Evolutionary conservation across 768 basidiomycete genomes (phyloP).

Genomic region (Kwoniella mangroviensis): DNA sequence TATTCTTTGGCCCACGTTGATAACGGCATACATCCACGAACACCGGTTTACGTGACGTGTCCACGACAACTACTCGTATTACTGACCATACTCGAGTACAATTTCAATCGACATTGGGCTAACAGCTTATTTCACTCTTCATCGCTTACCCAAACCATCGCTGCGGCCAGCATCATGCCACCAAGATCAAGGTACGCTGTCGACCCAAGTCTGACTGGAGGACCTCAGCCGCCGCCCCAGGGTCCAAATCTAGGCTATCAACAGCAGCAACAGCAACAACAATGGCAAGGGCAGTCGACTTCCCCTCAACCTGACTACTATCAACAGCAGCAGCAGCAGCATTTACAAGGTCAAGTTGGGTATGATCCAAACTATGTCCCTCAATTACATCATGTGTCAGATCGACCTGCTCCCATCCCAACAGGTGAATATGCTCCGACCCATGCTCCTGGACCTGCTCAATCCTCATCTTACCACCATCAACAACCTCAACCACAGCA

Average conservation of each 20-base stretch:
- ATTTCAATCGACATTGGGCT: background rate
- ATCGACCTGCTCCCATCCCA: constrained; percentile 33
- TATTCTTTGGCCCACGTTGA: background rate
- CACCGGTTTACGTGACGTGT: no score
- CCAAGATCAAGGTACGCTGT: constrained; percentile 54
- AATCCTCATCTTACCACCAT: constrained; percentile 27
- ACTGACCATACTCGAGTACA: no score
- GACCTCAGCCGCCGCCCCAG: constrained; percentile 23
- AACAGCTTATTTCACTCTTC: background rate
- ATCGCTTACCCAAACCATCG: background rate
- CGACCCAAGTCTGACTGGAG: constrained; percentile 45
- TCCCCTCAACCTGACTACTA: constrained; percentile 22
- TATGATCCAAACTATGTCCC: constrained; percentile 32
- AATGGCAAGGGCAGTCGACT: background rate
- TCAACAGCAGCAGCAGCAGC: constrained; percentile 36
- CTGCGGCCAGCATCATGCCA: constrained; percentile 33
- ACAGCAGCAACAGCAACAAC: constrained; percentile 19
- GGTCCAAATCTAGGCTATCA: background rate
- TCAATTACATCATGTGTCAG: constrained; percentile 37
- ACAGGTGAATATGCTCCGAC: constrained; percentile 28
- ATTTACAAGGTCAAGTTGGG: constrained; percentile 24
- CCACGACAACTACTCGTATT: no score
- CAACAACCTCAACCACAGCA: constrained; percentile 24
- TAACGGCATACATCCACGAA: background rate
- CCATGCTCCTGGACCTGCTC: constrained; percentile 4